Base-by-base conservation (phyloP, 2,329 filamentous ascomycete genomes). In the Fusarium torulosum region DNA sequence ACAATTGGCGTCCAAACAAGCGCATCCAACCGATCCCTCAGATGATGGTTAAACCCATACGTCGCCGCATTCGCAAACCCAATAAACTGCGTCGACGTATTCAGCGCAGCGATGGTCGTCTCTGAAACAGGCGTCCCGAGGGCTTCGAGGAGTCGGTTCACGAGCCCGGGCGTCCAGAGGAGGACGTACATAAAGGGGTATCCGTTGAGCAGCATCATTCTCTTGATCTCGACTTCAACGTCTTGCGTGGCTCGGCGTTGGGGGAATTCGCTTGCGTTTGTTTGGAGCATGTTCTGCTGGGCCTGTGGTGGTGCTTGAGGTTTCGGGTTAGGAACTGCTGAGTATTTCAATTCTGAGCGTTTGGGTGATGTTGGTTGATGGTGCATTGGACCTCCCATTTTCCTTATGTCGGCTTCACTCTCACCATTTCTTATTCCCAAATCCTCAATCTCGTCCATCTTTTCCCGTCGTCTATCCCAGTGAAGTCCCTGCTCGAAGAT, bases 171-270 rank as follows among this genome's bases (percentile, higher is more conserved):
- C 3, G 58, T 65, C 71, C 71, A 73, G 4, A 73, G 57, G 1
- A 73, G 31, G 3, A 73, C 64, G 13, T 73, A 73, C 59, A 73
- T 63, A 10, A 73, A 52, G 7, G 71, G 71, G n/a, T 73, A 73
- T 3, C 45, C 70, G 25, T 73, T 73, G 3, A 73, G 42, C 2
- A 73, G 50, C 66, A 73, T 70, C 71, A 73, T 73, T 8, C 69
- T 44, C 42, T 69, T 73, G 20, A 73, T 65, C 38, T 72, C 70
- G 0, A 61, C 40, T 43, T 72, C 69, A 10, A 72, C 57, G 14
- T 72, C 60, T 17, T 47, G 55, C 0, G 60, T 47, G 6, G 35
- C 53, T 35, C 67, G 60, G 7, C 69, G 67, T 4, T 71, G 71
- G 11, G 69, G 69, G 6, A 72, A 72, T n/a, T 72, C 69, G 57